These are phyloP conservation scores for Saccharum spontaneum DNA, from an alignment of 176 grass and related monocot species.

Conservation along the genomic window DNA sequence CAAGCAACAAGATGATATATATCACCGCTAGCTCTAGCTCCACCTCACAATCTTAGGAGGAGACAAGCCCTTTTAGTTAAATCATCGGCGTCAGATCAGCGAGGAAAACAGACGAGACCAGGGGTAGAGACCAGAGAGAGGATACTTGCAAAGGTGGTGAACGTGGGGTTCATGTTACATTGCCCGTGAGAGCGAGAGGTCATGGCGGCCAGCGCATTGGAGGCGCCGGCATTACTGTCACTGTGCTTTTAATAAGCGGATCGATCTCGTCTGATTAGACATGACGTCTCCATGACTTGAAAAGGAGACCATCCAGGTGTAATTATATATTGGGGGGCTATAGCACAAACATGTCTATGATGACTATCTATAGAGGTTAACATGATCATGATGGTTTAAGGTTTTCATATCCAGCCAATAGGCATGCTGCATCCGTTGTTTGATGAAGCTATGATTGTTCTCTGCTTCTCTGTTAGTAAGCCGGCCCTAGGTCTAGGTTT, in stretches of 20 bases:
- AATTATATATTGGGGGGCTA: not conserved
- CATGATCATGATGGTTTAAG: not conserved
- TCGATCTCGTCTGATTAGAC: constrained; percentile 33
- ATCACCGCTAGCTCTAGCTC: not conserved
- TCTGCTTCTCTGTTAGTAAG: not conserved
- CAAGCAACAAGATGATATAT: constrained; percentile 1
- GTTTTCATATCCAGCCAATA: constrained; percentile 4
- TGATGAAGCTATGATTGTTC: not conserved
- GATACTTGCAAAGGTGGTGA: constrained; percentile 47
- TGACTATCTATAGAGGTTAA: not conserved
- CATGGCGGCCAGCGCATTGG: constrained; percentile 33
- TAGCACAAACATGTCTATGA: constrained; percentile 12
- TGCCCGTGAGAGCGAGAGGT: constrained; percentile 40
- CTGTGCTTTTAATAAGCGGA: constrained; percentile 40
- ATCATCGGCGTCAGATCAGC: not conserved
- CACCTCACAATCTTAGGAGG: constrained; percentile 29
- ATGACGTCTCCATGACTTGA: constrained; percentile 45
- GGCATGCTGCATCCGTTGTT: not conserved
- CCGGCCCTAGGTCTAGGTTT: constrained; percentile 4
- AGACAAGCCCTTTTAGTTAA: constrained; percentile 16
- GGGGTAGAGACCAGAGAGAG: not conserved
- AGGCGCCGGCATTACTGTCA: constrained; percentile 67
- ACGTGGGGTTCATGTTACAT: constrained; percentile 29
- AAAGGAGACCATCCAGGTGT: constrained; percentile 8
- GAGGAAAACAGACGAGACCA: not conserved